These are phyloP conservation scores for Chrysoporthe austroafricana DNA, from an alignment of 2,329 filamentous ascomycete species.

Conservation along the genomic window DNA sequence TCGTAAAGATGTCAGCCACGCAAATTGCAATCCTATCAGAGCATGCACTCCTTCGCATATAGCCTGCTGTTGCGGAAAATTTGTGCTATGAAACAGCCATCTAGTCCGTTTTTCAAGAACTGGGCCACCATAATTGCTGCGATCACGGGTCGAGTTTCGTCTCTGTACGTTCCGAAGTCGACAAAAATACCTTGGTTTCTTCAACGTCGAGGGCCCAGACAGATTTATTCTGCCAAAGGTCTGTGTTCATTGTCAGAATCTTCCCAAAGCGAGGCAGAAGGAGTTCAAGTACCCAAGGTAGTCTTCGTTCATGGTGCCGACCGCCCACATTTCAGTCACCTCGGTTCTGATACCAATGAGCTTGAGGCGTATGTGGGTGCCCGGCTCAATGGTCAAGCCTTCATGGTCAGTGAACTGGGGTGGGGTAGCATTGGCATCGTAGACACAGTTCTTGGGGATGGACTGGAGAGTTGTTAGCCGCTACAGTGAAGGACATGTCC, in stretches of 20 bases:
- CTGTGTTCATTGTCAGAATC: constrained; percentile 16
- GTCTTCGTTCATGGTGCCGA: constrained; percentile 93
- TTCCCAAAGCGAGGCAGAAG: not conserved
- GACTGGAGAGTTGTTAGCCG: constrained; percentile 58
- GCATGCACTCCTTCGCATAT: not conserved
- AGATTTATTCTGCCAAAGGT: constrained; percentile 25
- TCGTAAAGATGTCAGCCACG: not conserved
- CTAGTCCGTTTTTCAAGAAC: not conserved
- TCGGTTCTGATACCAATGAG: constrained; percentile 93
- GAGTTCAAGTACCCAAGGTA: constrained; percentile 61
- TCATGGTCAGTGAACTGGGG: constrained; percentile 95
- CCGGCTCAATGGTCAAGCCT: constrained; percentile 90
- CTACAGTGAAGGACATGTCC: not conserved
- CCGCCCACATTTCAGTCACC: constrained; percentile 93
- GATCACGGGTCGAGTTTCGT: not conserved
- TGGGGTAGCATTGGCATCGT: constrained; percentile 94
- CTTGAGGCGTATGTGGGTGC: constrained; percentile 91
- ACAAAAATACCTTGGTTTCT: constrained; percentile 1
- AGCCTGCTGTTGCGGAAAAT: not conserved
- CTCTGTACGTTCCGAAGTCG: not conserved
- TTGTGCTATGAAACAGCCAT: not conserved
- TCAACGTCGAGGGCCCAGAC: not conserved
- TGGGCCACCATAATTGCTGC: not conserved
- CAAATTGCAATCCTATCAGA: not conserved
- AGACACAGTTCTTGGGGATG: constrained; percentile 90